Evolutionary conservation across 495 filamentous ascomycete species (phyloP).

Genomic region (Penicillium lagena): DNA sequence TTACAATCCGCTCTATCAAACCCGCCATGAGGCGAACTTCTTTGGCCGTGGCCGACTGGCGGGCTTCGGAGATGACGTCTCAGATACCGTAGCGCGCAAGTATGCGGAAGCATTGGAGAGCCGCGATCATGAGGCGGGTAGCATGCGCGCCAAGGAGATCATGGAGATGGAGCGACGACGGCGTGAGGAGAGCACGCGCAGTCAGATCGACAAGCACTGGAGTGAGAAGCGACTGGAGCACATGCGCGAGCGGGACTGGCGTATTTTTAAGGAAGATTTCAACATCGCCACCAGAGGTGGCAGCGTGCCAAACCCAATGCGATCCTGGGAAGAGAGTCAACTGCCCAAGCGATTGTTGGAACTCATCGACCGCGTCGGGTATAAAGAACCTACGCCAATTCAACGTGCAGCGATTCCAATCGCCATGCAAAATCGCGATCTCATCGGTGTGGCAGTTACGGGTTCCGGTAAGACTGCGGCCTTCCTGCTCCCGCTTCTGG

Average conservation of each 20-base stretch:
- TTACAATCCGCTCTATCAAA: slow-evolving; percentile 82
- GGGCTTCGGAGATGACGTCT: slow-evolving; percentile 74
- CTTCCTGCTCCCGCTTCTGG: slow-evolving; percentile 89
- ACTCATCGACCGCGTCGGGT: slow-evolving; percentile 79
- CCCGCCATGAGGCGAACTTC: slow-evolving; percentile 66
- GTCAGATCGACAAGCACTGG: slow-evolving; percentile 85
- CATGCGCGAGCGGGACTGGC: slow-evolving; percentile 98
- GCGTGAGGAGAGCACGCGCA: slow-evolving; percentile 68
- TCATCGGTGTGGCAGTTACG: slow-evolving; percentile 96
- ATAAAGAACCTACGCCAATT: slow-evolving; percentile 87
- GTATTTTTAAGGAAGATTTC: slow-evolving; percentile 99
- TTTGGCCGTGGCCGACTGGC: slow-evolving; percentile 76
- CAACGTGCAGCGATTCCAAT: slow-evolving; percentile 95
- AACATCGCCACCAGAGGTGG: slow-evolving; percentile 92
- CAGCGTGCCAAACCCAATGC: slow-evolving; percentile 92
- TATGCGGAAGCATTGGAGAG: slow-evolving; percentile 75
- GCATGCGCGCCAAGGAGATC: slow-evolving; percentile 68
- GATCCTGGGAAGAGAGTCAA: slow-evolving; percentile 82
- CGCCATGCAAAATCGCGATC: slow-evolving; percentile 83
- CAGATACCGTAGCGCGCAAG: slow-evolving; percentile 59
- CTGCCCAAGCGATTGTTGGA: slow-evolving; percentile 77
- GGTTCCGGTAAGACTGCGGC: slow-evolving; percentile 98
- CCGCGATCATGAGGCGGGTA: slow-evolving; percentile 75
- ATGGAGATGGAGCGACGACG: slow-evolving; percentile 81
- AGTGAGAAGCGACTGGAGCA: slow-evolving; percentile 91